These are phyloP conservation scores for Cucurbita maxima DNA, from an alignment of 306 rosid genomes.

Conservation along the genomic window DNA sequence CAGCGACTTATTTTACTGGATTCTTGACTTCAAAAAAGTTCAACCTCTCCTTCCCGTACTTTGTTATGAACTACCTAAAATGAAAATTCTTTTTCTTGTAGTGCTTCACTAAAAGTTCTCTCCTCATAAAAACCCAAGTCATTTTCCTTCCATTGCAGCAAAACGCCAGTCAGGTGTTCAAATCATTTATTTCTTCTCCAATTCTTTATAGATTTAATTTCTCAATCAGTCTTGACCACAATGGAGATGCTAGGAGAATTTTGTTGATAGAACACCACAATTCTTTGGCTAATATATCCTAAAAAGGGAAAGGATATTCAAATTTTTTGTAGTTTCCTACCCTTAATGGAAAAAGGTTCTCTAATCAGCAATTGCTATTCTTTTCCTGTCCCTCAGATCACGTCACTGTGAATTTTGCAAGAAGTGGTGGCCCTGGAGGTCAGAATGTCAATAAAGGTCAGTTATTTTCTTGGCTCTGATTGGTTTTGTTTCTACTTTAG, in stretches of 20 bases:
- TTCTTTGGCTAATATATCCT: background rate
- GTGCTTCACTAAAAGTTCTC: background rate
- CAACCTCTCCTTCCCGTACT: background rate
- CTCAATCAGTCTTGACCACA: background rate
- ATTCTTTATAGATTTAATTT: background rate
- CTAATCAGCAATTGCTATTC: background rate
- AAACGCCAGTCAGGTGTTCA: background rate
- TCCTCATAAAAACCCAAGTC: background rate
- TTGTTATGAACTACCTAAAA: background rate
- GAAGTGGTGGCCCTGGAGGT: slow-evolving; percentile 99
- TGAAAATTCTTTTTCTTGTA: background rate
- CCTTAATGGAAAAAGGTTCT: background rate
- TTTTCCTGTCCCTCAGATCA: slow-evolving; percentile 31
- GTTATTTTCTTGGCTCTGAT: background rate
- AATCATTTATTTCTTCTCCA: background rate
- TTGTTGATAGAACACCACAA: background rate
- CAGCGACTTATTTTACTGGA: background rate
- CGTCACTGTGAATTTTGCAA: slow-evolving; percentile 63
- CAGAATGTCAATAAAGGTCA: slow-evolving; percentile 88
- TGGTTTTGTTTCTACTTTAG: background rate
- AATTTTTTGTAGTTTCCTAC: background rate
- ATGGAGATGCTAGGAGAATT: background rate
- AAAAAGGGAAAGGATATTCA: background rate
- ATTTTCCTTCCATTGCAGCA: background rate
- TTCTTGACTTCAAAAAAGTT: background rate